Evolutionary conservation across 108 stramenopile species (phyloP).

Genomic region (Heterococcus sp.): DNA sequence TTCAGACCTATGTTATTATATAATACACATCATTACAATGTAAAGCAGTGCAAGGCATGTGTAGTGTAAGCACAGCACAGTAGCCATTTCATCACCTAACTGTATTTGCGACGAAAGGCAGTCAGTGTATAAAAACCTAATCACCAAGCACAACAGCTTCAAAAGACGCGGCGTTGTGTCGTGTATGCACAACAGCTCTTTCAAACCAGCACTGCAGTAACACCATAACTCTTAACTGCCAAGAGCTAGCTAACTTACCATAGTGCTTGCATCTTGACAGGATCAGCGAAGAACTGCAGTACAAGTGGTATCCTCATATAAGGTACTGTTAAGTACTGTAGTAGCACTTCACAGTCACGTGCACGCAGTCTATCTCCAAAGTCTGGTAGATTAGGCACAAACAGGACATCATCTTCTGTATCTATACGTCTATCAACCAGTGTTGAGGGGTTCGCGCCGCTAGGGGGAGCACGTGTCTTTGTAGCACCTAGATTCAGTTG

Average conservation of each 20-base stretch:
- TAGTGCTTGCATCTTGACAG: slow-evolving; percentile 50
- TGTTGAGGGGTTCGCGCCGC: slow-evolving; percentile 58
- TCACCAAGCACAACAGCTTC: too few relatives aligned
- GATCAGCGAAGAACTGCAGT: slow-evolving; percentile 57
- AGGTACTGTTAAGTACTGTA: slow-evolving; percentile 64
- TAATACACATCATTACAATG: too few relatives aligned
- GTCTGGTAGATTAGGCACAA: slow-evolving; percentile 55
- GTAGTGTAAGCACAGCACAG: too few relatives aligned
- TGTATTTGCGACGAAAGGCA: too few relatives aligned
- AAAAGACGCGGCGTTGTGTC: too few relatives aligned
- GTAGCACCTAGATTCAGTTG: neutral
- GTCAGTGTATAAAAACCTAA: too few relatives aligned
- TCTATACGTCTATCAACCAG: slow-evolving; percentile 55
- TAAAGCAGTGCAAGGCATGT: too few relatives aligned
- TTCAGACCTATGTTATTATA: neutral
- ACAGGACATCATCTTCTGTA: slow-evolving; percentile 64
- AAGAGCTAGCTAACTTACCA: slow-evolving; percentile 2
- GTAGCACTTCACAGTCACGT: slow-evolving; percentile 61
- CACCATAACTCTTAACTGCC: too few relatives aligned
- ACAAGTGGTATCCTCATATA: slow-evolving; percentile 62
- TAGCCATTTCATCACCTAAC: too few relatives aligned
- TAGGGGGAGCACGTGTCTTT: slow-evolving; percentile 58
- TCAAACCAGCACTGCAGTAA: too few relatives aligned
- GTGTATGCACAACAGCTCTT: too few relatives aligned
- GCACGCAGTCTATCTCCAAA: slow-evolving; percentile 58